Evolutionary conservation across 177 flowering plant genomes (phyloP).

Genomic region (Vitis hybrid): DNA sequence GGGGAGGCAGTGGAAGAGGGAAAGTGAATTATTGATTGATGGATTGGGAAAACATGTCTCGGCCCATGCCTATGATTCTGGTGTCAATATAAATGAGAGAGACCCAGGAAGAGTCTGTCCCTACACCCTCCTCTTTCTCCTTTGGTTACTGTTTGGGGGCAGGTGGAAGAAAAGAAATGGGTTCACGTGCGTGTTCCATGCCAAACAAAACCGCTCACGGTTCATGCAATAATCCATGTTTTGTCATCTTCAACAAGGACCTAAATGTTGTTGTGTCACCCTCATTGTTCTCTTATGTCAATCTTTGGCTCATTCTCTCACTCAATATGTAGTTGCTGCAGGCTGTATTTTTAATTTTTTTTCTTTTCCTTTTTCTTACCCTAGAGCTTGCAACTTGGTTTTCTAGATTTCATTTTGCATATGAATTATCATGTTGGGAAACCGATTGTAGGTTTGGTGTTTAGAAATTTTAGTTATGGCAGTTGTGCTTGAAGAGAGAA

Average conservation of each 20-base stretch:
- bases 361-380: not conserved
- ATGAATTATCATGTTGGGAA: too few relatives aligned
- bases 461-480: too few relatives aligned
- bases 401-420: too few relatives aligned
- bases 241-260: conserved; percentile 27
- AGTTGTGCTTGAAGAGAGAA: too few relatives aligned
- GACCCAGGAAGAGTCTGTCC: conserved; percentile 16
- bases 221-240: conserved; percentile 19
- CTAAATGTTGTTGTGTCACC: not conserved
- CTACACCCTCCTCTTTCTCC: not conserved
- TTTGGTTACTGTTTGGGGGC: not conserved
- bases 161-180: conserved; percentile 2
- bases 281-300: not conserved
- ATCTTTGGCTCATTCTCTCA: not conserved
- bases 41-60: conserved; percentile 32
- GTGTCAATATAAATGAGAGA: conserved; percentile 7
- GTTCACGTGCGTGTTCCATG: conserved; percentile 25
- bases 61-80: conserved; percentile 32
- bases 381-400: not conserved
- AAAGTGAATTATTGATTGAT: conserved; percentile 31
- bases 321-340: conserved; percentile 24
- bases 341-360: too few relatives aligned
- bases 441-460: too few relatives aligned
- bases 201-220: conserved; percentile 23
- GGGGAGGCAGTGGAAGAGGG: conserved; percentile 19